A percentile compares a stretch with the other conserved stretches of the same genome.
Conservation (phyloP, 192 early-diverging fungal genomes). For the Coemansia aciculifera region DNA sequence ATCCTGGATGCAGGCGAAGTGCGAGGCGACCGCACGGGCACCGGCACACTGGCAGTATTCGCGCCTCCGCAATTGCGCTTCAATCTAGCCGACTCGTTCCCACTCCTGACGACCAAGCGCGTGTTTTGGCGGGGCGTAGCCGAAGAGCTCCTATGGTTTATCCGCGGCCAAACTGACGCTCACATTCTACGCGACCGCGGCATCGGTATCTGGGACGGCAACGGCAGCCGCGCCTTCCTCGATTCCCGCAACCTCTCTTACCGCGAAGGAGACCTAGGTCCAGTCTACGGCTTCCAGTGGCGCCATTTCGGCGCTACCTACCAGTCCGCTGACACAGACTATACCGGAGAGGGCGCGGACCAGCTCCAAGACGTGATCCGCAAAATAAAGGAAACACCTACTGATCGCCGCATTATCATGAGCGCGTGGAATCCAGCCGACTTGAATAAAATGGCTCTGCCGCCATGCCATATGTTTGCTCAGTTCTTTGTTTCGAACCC, state of each 20-base stretch:
- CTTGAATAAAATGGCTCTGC: conserved; percentile 86
- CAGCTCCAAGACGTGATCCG: conserved; percentile 86
- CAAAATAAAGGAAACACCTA: conserved; percentile 82
- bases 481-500: conserved; percentile 93
- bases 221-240: conserved; percentile 88
- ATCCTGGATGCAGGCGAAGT: conserved; percentile 73
- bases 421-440: conserved; percentile 98
- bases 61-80: conserved; percentile 89
- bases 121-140: conserved; percentile 88
- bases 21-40: conserved; percentile 89
- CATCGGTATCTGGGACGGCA: conserved; percentile 85
- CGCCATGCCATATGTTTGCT: conserved; percentile 96
- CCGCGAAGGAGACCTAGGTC: conserved; percentile 87
- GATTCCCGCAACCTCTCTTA: conserved; percentile 77
- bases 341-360: conserved; percentile 89
- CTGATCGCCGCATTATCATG: conserved; percentile 89
- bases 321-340: conserved; percentile 77
- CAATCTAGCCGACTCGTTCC: conserved; percentile 74
- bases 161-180: conserved; percentile 85
- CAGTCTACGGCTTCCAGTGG: conserved; percentile 99
- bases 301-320: conserved; percentile 97
- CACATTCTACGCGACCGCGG: conserved; percentile 72
- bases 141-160: conserved; percentile 96
- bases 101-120: conserved; percentile 93
- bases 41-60: conserved; percentile 77